Evolutionary conservation across 805 yeast species (phyloP).

Genomic region (Starmerella riodocensis): DNA sequence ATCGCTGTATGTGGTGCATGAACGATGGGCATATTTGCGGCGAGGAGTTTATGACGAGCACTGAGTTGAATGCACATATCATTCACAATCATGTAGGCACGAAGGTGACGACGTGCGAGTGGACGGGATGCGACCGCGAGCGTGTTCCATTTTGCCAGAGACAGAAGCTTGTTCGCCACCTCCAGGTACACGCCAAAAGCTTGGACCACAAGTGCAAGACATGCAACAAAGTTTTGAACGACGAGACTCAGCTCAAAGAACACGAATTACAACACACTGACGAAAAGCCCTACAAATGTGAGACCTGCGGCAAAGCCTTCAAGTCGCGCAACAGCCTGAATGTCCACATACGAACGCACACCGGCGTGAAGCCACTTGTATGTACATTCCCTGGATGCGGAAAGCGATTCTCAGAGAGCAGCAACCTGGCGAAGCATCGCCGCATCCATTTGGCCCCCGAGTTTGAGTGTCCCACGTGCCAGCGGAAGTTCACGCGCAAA

Average conservation of each 20-base stretch:
- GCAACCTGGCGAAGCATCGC: conserved; percentile 80
- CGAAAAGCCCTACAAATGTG: conserved; percentile 72
- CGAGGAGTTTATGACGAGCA: conserved; percentile 37
- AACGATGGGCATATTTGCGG: conserved; percentile 35
- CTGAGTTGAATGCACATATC: conserved; percentile 60
- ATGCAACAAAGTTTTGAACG: conserved; percentile 64
- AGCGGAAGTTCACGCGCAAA: conserved; percentile 19
- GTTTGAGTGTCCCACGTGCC: conserved; percentile 17
- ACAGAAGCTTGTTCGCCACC: conserved; percentile 74
- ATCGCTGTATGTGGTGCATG: conserved; percentile 16
- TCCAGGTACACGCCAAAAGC: conserved; percentile 76
- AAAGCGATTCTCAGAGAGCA: conserved; percentile 75
- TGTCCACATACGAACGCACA: conserved; percentile 73
- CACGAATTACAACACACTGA: conserved; percentile 81
- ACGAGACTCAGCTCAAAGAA: conserved; percentile 62
- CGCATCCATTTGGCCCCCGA: conserved; percentile 43
- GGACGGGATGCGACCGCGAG: conserved; percentile 63
- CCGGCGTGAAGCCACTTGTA: conserved; percentile 75
- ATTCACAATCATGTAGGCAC: conserved; percentile 55
- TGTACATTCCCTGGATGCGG: conserved; percentile 75
- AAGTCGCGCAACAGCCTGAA: conserved; percentile 73
- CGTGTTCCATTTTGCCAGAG: conserved; percentile 59
- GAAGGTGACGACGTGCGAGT: conserved; percentile 56
- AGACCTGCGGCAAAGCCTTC: conserved; percentile 59
- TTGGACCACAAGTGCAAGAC: conserved; percentile 61